Base-by-base conservation (phyloP, 768 basidiomycete genomes). In the Pisolithus orientalis region DNA sequence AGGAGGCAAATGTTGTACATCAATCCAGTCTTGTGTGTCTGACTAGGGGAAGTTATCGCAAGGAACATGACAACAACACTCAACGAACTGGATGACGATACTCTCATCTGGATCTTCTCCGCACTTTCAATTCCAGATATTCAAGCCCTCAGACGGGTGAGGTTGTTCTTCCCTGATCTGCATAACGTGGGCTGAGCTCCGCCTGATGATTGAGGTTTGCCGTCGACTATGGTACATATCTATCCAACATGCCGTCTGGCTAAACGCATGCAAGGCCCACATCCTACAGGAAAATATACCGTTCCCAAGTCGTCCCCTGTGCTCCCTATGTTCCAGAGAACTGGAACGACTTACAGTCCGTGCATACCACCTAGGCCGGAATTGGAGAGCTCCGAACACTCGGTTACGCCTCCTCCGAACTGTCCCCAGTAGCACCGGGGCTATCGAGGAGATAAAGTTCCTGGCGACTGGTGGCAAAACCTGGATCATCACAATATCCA, bases 231-330 rank as follows among this genome's bases (percentile, higher is more conserved):
- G 62, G 38, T 50, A 58, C 9, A 53, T 83, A n/a, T 77, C 80
- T 1, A 64, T 61, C 6, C 68, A 78, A 25, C 78, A 75, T 44
- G 72, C 77, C 51, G 74, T 85, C 11, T 87, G 85, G 85, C 72
- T 70, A 14, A 75, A 75, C 42, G 77, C 75, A 16, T 79, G 75
- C 58, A 59, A 56, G 16, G 63, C 52, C 44, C 71, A 78, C 43
- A 72, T 85, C 46, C 62, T 80, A 3, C 51, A 58, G 6, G 64
- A 63, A 24, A 75, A 76, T 0, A 77, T 75, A 51, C 83, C 85
- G 0, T 85, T 83, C 54, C 73, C 78, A 1, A 57, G 63, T 6
- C 53, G 59, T 17, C 53, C 68, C 4, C 50, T 79, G n/a, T 63
- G 66, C 9, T 59, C 63, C 1, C 63, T 80, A 47, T 62, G 73